These are phyloP conservation scores for Vitis vinifera DNA, from an alignment of 164 flowering plant genomes.

Conservation along the genomic window ASM3070453v1 NC_081823.1:2626501-2627000, in stretches of 20 bases:
- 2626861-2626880: too few relatives aligned
- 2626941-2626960: not conserved
- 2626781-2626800: not conserved
- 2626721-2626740: not conserved
- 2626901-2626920: too few relatives aligned
- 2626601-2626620: not conserved
- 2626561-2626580: not conserved
- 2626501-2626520: constrained; percentile 91
- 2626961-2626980: constrained; percentile 47
- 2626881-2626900: too few relatives aligned
- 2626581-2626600: not conserved
- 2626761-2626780: not conserved
- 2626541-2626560: not conserved
- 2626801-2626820: too few relatives aligned
- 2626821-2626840: too few relatives aligned
- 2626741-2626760: not conserved
- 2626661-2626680: not conserved
- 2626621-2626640: too few relatives aligned
- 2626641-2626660: too few relatives aligned
- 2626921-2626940: too few relatives aligned
- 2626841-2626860: too few relatives aligned
- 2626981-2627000: constrained; percentile 83
- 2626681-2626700: not conserved
- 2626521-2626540: constrained; percentile 24
- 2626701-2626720: not conserved